Base-by-base conservation (phyloP, 2,329 filamentous ascomycete genomes). In the Colletotrichum sp. region DNA sequence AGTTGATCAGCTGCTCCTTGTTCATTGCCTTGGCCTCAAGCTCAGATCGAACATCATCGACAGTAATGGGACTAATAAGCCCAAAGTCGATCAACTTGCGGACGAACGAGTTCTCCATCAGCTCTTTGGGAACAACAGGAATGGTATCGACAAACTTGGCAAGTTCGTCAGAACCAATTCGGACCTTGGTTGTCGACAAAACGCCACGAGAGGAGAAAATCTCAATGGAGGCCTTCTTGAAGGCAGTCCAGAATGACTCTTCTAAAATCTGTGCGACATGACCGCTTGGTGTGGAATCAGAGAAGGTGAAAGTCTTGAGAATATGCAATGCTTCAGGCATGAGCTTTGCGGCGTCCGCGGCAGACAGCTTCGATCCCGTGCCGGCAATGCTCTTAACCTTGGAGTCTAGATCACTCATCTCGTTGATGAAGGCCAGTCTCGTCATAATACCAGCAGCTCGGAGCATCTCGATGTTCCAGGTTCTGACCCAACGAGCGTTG, bases 211-310 rank as follows among this genome's bases (percentile, higher is more conserved):
- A 98, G 2, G 96, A 98, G 78, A 98, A 93, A 8, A 98, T 91
- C 81, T 98, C 96, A 73, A 99, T 95, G 0, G 92, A 93, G 4
- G 95, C 92, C 78, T 93, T 94, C 82, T 92, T 93, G 81, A 95
- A 97, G 78, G 95, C 96, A 44, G 93, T 98, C 97, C 97, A 99
- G 83, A 99, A 99, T 0, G 96, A 95, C 84, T 98, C 95, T 81
- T 98, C 96, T 69, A 99, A 95, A 77, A 95, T 94, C 81, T 95
- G 92, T 0, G 96, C 95, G 24, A 99, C 94, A 76, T 95, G 90
- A 1, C 91, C 90, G 77, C 95, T 98, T 2, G 97, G 97, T 0
- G 98, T 99, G 2, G 97, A 98, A 81, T 98, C 95, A 49, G 90
- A 90, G 79, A 97, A 98, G 0, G 94, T 95, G 82, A 97, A 99